Conservation (phyloP, 805 yeast genomes). For the Metschnikowia picachoensis region DNA sequence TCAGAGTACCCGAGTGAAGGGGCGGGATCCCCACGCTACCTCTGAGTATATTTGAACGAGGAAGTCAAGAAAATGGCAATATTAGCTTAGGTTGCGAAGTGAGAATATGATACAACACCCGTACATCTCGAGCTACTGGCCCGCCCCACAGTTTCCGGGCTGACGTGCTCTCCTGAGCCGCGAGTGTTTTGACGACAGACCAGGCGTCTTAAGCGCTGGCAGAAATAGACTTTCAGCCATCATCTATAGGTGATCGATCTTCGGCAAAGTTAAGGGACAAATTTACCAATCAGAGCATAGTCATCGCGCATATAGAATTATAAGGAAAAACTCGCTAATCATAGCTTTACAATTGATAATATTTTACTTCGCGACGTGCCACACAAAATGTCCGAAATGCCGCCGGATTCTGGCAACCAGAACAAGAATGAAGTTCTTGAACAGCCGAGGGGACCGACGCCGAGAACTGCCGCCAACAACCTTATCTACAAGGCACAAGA, state of each 20-base stretch:
- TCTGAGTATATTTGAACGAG: too few species aligned
- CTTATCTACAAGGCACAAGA: constrained; percentile 1
- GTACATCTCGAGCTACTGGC: too few species aligned
- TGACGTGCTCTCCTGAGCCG: too few species aligned
- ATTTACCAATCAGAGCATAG: neutral
- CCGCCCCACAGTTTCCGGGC: too few species aligned
- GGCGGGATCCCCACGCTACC: neutral
- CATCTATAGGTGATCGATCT: too few species aligned
- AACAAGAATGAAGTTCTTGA: neutral
- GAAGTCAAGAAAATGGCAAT: too few species aligned
- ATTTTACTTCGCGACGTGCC: neutral
- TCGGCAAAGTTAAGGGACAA: too few species aligned
- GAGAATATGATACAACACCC: too few species aligned
- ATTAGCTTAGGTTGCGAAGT: too few species aligned
- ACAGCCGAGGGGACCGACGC: neutral
- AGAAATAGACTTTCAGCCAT: too few species aligned
- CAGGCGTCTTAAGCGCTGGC: too few species aligned
- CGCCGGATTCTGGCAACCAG: neutral
- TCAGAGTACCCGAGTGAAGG: constrained; percentile 42
- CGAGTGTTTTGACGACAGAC: too few species aligned
- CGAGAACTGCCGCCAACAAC: neutral
- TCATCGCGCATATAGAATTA: neutral
- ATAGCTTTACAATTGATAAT: neutral
- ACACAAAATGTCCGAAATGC: neutral
- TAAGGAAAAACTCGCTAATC: neutral